A percentile compares a stretch with the other conserved stretches of the same genome.
These are phyloP conservation scores for Fusarium newnesense DNA, from an alignment of 2,329 filamentous ascomycete species.

Conservation along the genomic window DNA sequence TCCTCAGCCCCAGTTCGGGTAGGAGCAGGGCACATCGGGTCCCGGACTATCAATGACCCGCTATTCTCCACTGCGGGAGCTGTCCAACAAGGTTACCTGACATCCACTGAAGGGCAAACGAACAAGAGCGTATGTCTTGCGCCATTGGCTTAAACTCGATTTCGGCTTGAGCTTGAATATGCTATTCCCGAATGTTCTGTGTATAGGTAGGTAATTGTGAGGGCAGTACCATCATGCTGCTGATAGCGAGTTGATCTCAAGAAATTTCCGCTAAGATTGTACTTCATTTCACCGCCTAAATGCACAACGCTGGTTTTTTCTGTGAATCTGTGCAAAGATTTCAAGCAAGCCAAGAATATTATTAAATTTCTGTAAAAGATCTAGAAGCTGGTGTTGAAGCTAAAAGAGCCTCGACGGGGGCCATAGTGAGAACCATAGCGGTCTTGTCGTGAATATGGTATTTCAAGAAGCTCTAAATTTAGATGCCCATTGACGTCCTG, in stretches of 20 bases:
- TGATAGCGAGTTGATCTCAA: not conserved
- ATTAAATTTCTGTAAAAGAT: not conserved
- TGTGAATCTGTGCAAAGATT: not conserved
- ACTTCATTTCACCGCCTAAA: not conserved
- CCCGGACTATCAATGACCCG: constrained; percentile 1
- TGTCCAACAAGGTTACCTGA: constrained; percentile 19
- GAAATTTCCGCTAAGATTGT: not conserved
- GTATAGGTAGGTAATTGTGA: not conserved
- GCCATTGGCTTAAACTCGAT: not conserved
- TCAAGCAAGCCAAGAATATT: not conserved
- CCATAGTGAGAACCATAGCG: not conserved
- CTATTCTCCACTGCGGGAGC: not conserved
- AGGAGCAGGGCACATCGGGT: constrained; percentile 11
- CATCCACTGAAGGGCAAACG: constrained; percentile 2
- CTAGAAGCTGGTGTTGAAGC: not conserved
- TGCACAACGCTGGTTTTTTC: not conserved
- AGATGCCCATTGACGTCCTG: not conserved
- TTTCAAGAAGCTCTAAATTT: not conserved
- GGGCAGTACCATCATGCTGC: not conserved
- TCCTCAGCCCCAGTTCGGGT: constrained; percentile 50
- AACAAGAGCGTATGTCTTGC: not conserved
- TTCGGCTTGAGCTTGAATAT: not conserved
- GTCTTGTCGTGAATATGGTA: not conserved
- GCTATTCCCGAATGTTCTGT: not conserved
- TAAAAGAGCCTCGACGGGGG: not conserved